Conservation (phyloP, 306 rosid species). For the Malus asiatica region DNA sequence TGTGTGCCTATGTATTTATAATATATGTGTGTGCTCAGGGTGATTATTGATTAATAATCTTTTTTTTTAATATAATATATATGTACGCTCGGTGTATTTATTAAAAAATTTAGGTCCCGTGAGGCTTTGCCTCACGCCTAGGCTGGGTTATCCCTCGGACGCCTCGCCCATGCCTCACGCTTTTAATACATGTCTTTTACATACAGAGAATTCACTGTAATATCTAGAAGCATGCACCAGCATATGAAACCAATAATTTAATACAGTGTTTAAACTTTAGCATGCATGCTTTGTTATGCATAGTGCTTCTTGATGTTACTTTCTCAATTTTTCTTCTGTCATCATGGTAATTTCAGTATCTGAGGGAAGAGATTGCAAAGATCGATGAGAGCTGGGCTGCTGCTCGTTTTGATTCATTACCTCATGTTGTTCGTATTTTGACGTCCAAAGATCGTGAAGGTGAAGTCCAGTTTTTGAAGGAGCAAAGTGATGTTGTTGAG, state of each 20-base stretch:
- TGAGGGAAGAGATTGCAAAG: constrained; percentile 70
- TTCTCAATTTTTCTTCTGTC: constrained; percentile 16
- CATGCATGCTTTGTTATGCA: neutral
- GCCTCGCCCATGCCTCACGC: too few relatives aligned
- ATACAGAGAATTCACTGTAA: neutral
- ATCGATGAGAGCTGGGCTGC: constrained; percentile 89
- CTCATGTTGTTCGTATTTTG: constrained; percentile 96
- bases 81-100: too few relatives aligned
- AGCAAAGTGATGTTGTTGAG: constrained; percentile 94
- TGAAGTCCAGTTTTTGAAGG: constrained; percentile 72
- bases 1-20: too few relatives aligned
- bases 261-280: neutral
- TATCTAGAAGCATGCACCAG: neutral
- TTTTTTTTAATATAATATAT: too few relatives aligned
- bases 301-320: neutral
- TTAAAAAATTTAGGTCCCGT: too few relatives aligned
- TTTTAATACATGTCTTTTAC: neutral
- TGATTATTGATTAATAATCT: too few relatives aligned
- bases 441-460: constrained; percentile 95
- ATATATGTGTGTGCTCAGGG: too few relatives aligned
- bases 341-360: constrained; percentile 53
- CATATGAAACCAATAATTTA: neutral
- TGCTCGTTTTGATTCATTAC: constrained; percentile 97
- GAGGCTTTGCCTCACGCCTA: too few relatives aligned
- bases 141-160: too few relatives aligned